phyloP scores from a whole-genome alignment of 805 yeast species.

The Candida silvicultrix region DNA sequence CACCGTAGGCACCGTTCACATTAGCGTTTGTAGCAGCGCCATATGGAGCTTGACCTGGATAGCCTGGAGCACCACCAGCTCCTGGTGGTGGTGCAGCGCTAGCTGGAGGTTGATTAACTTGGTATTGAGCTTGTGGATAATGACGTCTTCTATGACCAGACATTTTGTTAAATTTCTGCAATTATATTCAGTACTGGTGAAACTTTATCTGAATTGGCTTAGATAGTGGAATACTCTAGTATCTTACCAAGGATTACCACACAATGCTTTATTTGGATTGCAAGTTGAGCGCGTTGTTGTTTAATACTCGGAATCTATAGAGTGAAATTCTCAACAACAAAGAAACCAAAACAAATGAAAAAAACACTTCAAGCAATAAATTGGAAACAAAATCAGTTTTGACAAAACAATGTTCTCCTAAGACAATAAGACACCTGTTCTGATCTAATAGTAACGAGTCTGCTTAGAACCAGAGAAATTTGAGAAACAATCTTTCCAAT shows the following conservation, averaged over 20 bases:
- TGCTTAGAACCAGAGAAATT: not conserved
- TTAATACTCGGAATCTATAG: not conserved
- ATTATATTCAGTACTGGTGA: no score
- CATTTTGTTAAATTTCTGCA: conserved; percentile 10
- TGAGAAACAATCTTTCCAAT: not conserved
- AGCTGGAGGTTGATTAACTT: conserved; percentile 26
- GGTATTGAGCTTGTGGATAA: conserved; percentile 41
- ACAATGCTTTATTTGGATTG: not conserved
- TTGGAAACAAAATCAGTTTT: not conserved
- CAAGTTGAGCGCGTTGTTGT: not conserved
- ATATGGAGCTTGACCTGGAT: not conserved
- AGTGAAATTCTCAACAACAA: not conserved
- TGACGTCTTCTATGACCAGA: conserved; percentile 37
- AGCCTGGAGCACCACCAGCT: not conserved
- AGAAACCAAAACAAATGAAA: not conserved
- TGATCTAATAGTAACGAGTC: not conserved
- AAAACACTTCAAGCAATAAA: not conserved
- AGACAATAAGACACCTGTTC: not conserved
- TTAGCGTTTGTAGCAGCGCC: not conserved
- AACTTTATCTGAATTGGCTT: no score
- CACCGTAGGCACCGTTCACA: conserved; percentile 2
- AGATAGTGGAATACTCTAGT: no score
- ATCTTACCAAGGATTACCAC: not conserved
- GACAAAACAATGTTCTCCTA: not conserved
- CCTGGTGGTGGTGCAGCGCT: conserved; percentile 13